Base-by-base conservation (phyloP, 495 filamentous ascomycete species). In the Astrothelium subdiscretum region DNA sequence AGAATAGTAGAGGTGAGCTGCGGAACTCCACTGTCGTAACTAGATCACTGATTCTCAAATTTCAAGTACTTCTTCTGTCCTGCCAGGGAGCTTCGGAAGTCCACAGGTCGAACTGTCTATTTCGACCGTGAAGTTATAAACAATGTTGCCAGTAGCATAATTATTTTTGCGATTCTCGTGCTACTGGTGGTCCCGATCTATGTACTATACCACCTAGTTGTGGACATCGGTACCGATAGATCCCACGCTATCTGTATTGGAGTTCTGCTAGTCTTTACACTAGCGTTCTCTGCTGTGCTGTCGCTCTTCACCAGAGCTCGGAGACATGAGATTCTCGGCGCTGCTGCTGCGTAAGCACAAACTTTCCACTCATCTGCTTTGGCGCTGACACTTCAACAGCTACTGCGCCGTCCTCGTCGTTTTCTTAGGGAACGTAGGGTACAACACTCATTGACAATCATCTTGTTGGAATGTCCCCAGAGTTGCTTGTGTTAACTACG, bases 281-380 rank as follows among this genome's bases (percentile, higher is more conserved):
- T 74, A 1, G 44, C 66, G 1, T 75, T 74, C 54, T 68, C 73
- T 0, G 63, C 51, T 2, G 66, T 65, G 3, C 51, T 76, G 15
- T 64, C 62, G 2, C 60, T 72, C 2, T 69, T 72, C 62, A 74
- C 73, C 0, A 54, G 61, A 58, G 73, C 73, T 12, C 69, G 66
- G 48, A 38, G 71, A 27, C 73, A 74, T 38, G 72, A 76, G 63
- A 70, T 71, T 51, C 64, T 76, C 40, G 69, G 63, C 20, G 69
- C 73, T 12, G 68, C 72, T 51, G 71, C 72, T 31, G 73, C 68
- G 72, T 71, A 70, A 62, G 66, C 54, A 22, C 29, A 11, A 8
- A 3, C 13, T 31, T 4, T 60, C 5, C 22, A 26, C 20, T 3
- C 54, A 2, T 22, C 54, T 31, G 15, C 11, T 38, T 31, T 31